Conservation (phyloP, 2,329 filamentous ascomycete species). For the Colletotrichum musicola region DNA sequence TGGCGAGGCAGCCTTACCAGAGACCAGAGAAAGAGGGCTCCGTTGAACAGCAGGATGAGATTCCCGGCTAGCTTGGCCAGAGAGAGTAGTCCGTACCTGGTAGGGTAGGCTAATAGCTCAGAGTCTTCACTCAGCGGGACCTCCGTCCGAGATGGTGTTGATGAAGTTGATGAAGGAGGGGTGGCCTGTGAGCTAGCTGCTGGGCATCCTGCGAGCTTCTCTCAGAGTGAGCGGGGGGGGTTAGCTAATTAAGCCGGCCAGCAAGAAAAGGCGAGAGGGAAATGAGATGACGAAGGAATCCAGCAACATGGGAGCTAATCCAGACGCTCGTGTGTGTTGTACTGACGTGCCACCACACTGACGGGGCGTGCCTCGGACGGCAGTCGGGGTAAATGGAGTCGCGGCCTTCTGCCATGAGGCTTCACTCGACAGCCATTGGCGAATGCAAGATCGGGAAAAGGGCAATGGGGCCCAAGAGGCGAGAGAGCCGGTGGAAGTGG, state of each 20-base stretch:
- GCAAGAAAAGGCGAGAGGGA: not conserved
- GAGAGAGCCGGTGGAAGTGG: conserved; percentile 19
- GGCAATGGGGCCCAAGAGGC: conserved; percentile 24
- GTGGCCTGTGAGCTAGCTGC: conserved; percentile 1
- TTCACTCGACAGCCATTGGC: conserved; percentile 24
- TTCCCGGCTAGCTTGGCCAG: conserved; percentile 22
- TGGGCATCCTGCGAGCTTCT: conserved; percentile 8
- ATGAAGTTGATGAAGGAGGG: conserved; percentile 14
- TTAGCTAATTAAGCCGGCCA: conserved; percentile 9
- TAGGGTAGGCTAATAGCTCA: conserved; percentile 14
- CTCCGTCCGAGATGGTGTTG: conserved; percentile 32
- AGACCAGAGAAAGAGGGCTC: conserved; percentile 2
- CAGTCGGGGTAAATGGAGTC: conserved; percentile 24
- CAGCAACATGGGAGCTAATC: conserved; percentile 26
- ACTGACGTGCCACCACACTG: conserved; percentile 19
- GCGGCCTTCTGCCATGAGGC: conserved; percentile 3
- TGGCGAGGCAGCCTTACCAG: conserved; percentile 33
- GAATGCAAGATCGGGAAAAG: conserved; percentile 20
- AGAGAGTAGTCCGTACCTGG: conserved; percentile 19
- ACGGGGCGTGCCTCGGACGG: conserved; percentile 27
- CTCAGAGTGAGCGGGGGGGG: not conserved
- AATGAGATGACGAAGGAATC: conserved; percentile 25
- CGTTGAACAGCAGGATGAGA: conserved; percentile 12
- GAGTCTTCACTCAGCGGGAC: conserved; percentile 7
- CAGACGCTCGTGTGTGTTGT: conserved; percentile 15